Evolutionary conservation across 192 early-diverging fungal genomes (phyloP).

Genomic region (Dispira parvispora): DNA sequence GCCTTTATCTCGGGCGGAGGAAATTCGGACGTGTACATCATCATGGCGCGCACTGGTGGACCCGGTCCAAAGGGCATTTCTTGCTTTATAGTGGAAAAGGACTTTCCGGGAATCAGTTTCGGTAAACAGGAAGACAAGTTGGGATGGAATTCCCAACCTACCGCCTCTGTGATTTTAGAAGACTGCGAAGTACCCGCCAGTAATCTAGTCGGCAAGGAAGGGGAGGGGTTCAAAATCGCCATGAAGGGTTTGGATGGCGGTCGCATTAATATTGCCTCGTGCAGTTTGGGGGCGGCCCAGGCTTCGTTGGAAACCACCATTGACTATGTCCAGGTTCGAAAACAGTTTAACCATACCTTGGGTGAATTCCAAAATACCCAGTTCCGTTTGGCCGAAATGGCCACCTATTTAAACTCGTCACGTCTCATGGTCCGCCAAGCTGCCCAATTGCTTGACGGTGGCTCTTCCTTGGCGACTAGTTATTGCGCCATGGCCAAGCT

Average conservation of each 20-base stretch:
- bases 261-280: constrained; percentile 37
- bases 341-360: constrained; percentile 33
- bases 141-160: constrained; percentile 43
- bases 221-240: constrained; percentile 40
- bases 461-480: constrained; percentile 20
- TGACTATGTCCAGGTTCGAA: constrained; percentile 26
- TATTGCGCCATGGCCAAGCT: constrained; percentile 42
- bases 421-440: constrained; percentile 31
- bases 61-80: constrained; percentile 35
- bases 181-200: constrained; percentile 30
- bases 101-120: constrained; percentile 34
- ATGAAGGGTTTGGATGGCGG: constrained; percentile 47
- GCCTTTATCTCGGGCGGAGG: constrained; percentile 28
- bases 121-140: constrained; percentile 43
- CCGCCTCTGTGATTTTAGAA: constrained; percentile 37
- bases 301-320: constrained; percentile 23
- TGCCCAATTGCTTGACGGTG: constrained; percentile 26
- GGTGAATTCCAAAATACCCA: constrained; percentile 31
- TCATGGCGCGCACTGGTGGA: constrained; percentile 40
- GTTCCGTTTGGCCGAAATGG: constrained; percentile 43
- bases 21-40: constrained; percentile 34
- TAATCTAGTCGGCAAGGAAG: constrained; percentile 35
- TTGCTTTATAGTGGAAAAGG: constrained; percentile 37
- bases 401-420: constrained; percentile 24
- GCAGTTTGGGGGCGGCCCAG: constrained; percentile 39